A percentile compares a stretch with the other conserved stretches of the same genome.
phyloP scores from a whole-genome alignment of 108 stramenopile species.

The Cyclotella cryptica region DNA sequence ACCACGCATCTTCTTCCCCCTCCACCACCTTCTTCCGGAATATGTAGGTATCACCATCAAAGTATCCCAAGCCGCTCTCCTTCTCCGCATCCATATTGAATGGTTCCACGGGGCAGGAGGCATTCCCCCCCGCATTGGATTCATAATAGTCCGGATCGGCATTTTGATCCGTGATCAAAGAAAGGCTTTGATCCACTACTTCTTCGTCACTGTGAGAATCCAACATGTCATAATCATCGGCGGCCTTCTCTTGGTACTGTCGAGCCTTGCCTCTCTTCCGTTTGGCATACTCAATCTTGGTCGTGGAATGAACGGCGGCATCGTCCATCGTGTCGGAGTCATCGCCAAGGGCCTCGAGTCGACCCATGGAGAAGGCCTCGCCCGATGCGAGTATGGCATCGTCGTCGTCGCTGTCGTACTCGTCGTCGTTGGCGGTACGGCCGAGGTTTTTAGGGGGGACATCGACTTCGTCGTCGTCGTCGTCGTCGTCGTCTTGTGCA shows the following conservation, averaged over 20 bases:
- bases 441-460: neutral
- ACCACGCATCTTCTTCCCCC: constrained; percentile 85
- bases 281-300: constrained; percentile 47
- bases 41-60: constrained; percentile 88
- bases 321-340: constrained; percentile 32
- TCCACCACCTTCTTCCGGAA: constrained; percentile 66
- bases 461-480: constrained; percentile 12
- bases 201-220: neutral
- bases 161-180: constrained; percentile 39
- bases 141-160: constrained; percentile 49
- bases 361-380: constrained; percentile 26
- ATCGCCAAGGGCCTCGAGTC: neutral
- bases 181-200: constrained; percentile 18
- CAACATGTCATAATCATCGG: neutral
- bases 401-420: constrained; percentile 55
- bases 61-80: constrained; percentile 82
- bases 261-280: constrained; percentile 39
- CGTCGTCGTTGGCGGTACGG: neutral
- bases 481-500: constrained; percentile 26
- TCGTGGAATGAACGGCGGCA: constrained; percentile 19
- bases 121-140: constrained; percentile 50
- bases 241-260: constrained; percentile 11
- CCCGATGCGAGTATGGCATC: constrained; percentile 53
- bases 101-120: constrained; percentile 72
- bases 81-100: constrained; percentile 86